Base-by-base conservation (phyloP, 129 eudicot species). In the Tagetes erecta region DNA sequence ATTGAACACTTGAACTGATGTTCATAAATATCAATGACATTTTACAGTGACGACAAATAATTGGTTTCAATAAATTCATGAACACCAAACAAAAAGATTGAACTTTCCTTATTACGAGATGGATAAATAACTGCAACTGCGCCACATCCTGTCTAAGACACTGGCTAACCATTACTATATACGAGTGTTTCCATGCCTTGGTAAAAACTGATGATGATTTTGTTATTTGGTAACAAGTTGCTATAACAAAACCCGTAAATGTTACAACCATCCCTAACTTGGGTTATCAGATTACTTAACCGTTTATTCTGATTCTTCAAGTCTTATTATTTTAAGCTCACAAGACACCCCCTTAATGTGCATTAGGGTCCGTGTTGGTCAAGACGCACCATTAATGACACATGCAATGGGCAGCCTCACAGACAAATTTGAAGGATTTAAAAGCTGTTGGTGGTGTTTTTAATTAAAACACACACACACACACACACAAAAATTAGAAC, bases 261-360 rank as follows among this genome's bases (percentile, higher is more conserved):
- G 40, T 58, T 58, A 31, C 8, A 31, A 57, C 64, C 38, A 57
- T 57, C 37, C 13, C 64, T 8, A 57, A 57, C 64, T 57, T 8
- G 30, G 38, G 31, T 31, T 30, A 57, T 8, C 64, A 57, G 13
- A 57, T 57, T 57, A 57, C 37, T 57, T 31, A 57, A 31, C 8
- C 31, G 64, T 57, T 57, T 57, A n/a, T 57, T 57, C 64, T 57
- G 64, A 57, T 57, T 57, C 64, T 57, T 57, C 64, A 8, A 57
- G 64, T 8, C 39, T 1, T 7, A 6, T 57, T 13, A 57, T 39
- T 57, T 31, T 33, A 33, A 7, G n/a, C n/a, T n/a, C n/a, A n/a
- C n/a, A n/a, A n/a, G n/a, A 30, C 11, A 57, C 38, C 38, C 39
- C 59, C 59, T 53, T 5, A 4, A 57, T 8, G 64, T 57, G 31